These are phyloP conservation scores for Triangularia verruculosa DNA, from an alignment of 2,329 filamentous ascomycete genomes.

Conservation along the genomic window DNA sequence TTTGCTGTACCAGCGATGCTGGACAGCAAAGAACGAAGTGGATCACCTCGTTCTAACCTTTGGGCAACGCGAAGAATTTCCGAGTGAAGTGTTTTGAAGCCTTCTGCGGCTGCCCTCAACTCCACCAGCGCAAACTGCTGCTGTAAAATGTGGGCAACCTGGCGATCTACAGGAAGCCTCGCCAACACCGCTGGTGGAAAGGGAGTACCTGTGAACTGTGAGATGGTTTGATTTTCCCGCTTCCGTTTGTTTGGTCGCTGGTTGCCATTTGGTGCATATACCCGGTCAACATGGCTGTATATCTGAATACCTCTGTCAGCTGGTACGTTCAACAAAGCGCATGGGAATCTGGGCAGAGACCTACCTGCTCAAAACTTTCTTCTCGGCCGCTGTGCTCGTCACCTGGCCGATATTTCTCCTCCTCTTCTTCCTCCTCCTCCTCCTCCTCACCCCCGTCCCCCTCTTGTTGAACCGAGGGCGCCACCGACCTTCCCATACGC, in stretches of 20 bases:
- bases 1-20: background rate
- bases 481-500: background rate
- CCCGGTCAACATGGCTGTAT: background rate
- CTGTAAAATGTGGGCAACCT: background rate
- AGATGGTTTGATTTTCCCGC: background rate
- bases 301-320: background rate
- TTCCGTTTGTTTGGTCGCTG: background rate
- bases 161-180: background rate
- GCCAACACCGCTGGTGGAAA: background rate
- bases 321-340: background rate
- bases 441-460: background rate
- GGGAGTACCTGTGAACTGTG: background rate
- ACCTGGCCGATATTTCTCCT: background rate
- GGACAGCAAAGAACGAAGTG: background rate
- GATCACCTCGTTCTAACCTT: background rate
- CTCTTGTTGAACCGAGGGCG: background rate
- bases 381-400: background rate
- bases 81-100: background rate
- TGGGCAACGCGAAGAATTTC: background rate
- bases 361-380: background rate
- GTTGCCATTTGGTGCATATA: background rate
- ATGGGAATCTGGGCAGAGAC: background rate
- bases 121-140: background rate
- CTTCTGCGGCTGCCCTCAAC: background rate
- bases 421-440: background rate